These are phyloP conservation scores for Candida khao-thaluensis DNA, from an alignment of 805 yeast genomes.

Conservation along the genomic window DNA sequence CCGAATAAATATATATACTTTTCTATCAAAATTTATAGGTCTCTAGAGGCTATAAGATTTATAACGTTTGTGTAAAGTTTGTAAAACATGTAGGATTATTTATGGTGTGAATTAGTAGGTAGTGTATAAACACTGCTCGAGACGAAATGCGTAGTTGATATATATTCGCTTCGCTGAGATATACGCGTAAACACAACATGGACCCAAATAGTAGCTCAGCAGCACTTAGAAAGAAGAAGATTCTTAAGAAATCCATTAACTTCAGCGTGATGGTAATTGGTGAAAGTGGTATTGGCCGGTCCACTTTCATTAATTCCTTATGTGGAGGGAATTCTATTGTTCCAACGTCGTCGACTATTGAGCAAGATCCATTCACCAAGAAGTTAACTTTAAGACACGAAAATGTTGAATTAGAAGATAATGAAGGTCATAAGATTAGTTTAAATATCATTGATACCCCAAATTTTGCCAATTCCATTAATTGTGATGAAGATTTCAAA, in stretches of 20 bases:
- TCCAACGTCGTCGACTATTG: conserved; percentile 62
- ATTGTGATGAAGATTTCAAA: conserved; percentile 66
- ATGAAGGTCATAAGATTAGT: conserved; percentile 80
- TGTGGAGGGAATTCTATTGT: conserved; percentile 83
- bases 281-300: conserved; percentile 82
- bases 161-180: neutral
- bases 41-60: no score
- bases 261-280: conserved; percentile 88
- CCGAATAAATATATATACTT: no score
- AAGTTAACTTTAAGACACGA: conserved; percentile 69
- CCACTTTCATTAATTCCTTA: conserved; percentile 87
- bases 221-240: conserved; percentile 64
- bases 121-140: no score
- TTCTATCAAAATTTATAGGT: no score
- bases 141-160: no score
- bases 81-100: no score
- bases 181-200: conserved; percentile 6
- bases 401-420: conserved; percentile 80
- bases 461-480: conserved; percentile 74
- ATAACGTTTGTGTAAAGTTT: no score
- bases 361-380: conserved; percentile 50
- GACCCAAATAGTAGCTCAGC: conserved; percentile 26
- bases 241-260: conserved; percentile 77
- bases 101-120: no score
- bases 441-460: conserved; percentile 79